Base-by-base conservation (phyloP, 805 yeast genomes). In the Cyberlindnera lachancei region DNA sequence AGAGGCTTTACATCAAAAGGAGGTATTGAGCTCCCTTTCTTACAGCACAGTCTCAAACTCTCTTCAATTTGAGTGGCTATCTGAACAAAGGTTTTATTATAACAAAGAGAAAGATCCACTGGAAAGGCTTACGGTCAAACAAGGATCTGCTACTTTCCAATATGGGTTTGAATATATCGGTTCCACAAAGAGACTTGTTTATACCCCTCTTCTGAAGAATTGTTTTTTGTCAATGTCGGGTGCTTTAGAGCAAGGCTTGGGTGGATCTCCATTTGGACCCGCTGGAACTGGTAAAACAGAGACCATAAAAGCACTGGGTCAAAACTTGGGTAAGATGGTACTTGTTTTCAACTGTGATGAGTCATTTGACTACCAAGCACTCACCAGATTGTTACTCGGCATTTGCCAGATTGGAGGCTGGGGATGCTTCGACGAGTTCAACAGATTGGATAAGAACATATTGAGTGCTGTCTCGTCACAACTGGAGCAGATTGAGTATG, bases 251-350 rank as follows among this genome's bases (percentile, higher is more conserved):
- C 85, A 78, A 44, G 70, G 68, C 22, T 61, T 75, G 7, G 97
- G 97, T n/a, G 94, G 95, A 0, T 80, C 94, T 1, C 80, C 94
- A 1, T 76, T 81, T 55, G 97, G 97, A 0, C 96, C 97, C 2
- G 96, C 97, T 3, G 97, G 97, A 25, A 90, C 97, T 0, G 97
- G 97, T 42, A 90, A 90, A 51, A 90, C 97, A 0, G 97, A 90
- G 52, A 70, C 94, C 0, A 68, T 90, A 17, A 90, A 90, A 52
- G 83, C 94, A 0, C 60, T 88, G 19, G 96, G 92, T 1, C 75
- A 75, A 25, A 74, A 73, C 23, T 58, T 90, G 7, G 97, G 97
- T 7, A 68, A 75, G 36, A 72, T 75, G 71, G 95, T 86, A 0
- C 53, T 82, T 9, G 95, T 90, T 0, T 88, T 90, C 54, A 79